Evolutionary conservation across 352 stramenopile genomes (phyloP).

Genomic region (Globisporangium barbulae): DNA sequence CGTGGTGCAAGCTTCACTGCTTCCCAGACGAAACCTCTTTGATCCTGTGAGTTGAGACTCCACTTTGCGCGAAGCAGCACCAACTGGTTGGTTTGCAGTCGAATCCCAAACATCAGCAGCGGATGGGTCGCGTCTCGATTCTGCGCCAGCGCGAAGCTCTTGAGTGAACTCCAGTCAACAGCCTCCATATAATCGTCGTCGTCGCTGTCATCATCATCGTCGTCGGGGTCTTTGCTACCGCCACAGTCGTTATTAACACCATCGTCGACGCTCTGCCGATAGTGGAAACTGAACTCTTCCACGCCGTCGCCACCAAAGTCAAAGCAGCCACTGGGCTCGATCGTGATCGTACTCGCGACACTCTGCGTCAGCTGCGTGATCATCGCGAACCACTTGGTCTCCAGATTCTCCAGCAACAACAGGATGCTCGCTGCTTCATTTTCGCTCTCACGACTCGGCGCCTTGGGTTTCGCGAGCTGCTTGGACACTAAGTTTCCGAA

Average conservation of each 20-base stretch:
- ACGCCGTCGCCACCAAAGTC: constrained; percentile 23
- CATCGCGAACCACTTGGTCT: constrained; percentile 40
- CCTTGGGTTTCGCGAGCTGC: constrained; percentile 13
- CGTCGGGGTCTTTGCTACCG: constrained; percentile 1
- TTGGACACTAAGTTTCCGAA: constrained; percentile 64
- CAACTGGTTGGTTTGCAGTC: constrained; percentile 23
- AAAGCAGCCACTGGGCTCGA: constrained; percentile 31
- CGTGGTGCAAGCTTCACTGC: constrained; percentile 16
- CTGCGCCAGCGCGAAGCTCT: constrained; percentile 15
- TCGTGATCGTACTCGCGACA: constrained; percentile 18
- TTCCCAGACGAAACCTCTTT: constrained; percentile 18
- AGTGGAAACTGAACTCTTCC: constrained; percentile 41
- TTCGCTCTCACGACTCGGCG: background rate
- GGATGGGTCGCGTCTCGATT: constrained; percentile 9
- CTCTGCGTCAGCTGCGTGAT: constrained; percentile 26
- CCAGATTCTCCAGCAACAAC: constrained; percentile 22
- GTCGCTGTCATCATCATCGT: constrained; percentile 18
- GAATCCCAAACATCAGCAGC: constrained; percentile 31
- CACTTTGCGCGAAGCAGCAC: constrained; percentile 25
- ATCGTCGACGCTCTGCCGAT: constrained; percentile 17
- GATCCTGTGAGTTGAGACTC: constrained; percentile 1
- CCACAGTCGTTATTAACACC: background rate
- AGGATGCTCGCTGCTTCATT: constrained; percentile 8
- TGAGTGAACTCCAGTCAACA: constrained; percentile 56
- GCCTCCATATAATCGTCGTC: constrained; percentile 35